Evolutionary conservation across 768 basidiomycete genomes (phyloP).

Genomic region (Dendrothele bispora): DNA sequence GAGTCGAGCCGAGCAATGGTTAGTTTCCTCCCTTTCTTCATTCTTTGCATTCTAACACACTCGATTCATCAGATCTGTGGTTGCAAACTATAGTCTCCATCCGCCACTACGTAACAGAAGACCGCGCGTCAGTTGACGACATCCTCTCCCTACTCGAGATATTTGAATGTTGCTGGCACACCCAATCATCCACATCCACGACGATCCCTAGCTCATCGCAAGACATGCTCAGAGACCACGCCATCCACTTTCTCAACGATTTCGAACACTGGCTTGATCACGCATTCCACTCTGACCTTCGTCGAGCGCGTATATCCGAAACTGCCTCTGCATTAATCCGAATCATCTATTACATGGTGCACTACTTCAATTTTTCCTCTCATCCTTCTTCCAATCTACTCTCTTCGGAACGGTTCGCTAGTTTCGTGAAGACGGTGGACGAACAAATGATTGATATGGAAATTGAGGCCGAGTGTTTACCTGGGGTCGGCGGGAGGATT

Average conservation of each 20-base stretch:
- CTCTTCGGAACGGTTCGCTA: not conserved
- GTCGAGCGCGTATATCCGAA: not conserved
- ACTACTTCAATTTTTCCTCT: too few species aligned
- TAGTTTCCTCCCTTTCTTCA: not conserved
- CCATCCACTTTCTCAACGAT: not conserved
- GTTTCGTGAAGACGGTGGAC: not conserved
- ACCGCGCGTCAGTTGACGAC: not conserved
- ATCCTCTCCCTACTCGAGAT: not conserved
- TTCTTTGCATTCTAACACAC: too few species aligned
- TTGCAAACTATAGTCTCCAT: not conserved
- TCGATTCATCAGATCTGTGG: not conserved
- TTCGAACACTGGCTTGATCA: not conserved
- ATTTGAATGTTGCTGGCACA: not conserved
- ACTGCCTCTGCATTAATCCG: not conserved
- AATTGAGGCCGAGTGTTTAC: not conserved
- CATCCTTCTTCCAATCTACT: not conserved
- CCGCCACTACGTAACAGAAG: not conserved
- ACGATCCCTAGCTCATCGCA: too few species aligned
- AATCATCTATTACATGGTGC: not conserved
- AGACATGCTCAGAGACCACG: not conserved
- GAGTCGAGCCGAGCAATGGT: not conserved
- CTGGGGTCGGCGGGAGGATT: too few species aligned
- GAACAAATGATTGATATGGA: not conserved
- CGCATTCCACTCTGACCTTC: not conserved
- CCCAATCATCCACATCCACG: not conserved